These are phyloP conservation scores for Escovopsis weberi DNA, from an alignment of 2,329 filamentous ascomycete species.

Conservation along the genomic window DNA sequence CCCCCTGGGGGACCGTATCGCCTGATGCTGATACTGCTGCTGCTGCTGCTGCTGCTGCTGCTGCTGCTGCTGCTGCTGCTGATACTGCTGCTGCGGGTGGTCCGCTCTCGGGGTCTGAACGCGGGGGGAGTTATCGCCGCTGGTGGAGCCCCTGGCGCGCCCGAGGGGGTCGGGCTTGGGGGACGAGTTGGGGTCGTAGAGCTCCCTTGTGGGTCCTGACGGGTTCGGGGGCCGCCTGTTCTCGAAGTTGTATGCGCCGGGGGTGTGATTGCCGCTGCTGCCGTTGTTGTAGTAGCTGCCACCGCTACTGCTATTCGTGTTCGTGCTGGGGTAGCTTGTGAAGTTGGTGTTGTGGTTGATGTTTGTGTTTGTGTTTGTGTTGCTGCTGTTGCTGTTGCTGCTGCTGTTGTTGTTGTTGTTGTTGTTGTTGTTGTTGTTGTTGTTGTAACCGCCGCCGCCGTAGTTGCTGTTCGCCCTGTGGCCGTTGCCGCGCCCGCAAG, in stretches of 20 bases:
- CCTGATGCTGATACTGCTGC: conserved; percentile 34
- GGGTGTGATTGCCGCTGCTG: conserved; percentile 6
- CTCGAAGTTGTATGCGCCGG: conserved; percentile 16
- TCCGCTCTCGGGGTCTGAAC: conserved; percentile 27
- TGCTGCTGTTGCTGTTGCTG: conserved; percentile 10
- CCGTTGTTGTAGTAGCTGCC: conserved; percentile 11
- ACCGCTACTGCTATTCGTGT: conserved; percentile 11
- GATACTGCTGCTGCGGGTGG: conserved; percentile 19
- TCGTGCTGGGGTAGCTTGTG: conserved; percentile 8
- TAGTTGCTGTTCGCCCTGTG: conserved; percentile 10
- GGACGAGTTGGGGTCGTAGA: conserved; percentile 70
- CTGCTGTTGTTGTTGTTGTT: conserved; percentile 15
- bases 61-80: not conserved
- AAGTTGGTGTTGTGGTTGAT: conserved; percentile 2
- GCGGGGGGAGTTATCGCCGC: conserved; percentile 12
- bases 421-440: conserved; percentile 14
- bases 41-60: conserved; percentile 16
- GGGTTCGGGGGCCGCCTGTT: conserved; percentile 12
- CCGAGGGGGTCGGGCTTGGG: conserved; percentile 42
- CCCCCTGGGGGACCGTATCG: conserved; percentile 60
- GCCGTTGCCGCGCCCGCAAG: conserved; percentile 24
- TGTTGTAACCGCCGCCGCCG: conserved; percentile 10
- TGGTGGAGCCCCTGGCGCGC: conserved; percentile 2
- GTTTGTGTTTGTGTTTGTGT: no score
- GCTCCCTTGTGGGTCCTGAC: conserved; percentile 33